Conservation (phyloP, 176 grass and related monocot species). For the Dendrocalamus sinicus region DNA sequence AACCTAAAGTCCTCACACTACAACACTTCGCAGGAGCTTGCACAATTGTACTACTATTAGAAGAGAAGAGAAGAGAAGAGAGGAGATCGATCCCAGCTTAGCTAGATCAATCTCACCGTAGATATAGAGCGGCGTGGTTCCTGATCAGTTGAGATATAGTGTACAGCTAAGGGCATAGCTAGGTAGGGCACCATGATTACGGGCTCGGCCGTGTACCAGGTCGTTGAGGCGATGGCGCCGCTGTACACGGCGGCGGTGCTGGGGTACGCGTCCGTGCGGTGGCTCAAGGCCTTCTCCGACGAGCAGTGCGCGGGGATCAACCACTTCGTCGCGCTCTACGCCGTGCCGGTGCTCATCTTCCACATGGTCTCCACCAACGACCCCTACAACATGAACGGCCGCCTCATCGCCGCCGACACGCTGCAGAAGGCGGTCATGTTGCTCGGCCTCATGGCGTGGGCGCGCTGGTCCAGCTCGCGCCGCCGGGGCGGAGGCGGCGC, state of each 20-base stretch:
- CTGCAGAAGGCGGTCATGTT: conserved; percentile 74
- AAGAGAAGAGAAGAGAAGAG: too few species aligned
- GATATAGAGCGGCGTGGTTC: background rate
- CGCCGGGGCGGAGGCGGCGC: background rate
- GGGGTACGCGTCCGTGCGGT: conserved; percentile 68
- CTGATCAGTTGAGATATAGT: background rate
- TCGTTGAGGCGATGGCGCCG: conserved; percentile 83
- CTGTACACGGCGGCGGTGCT: conserved; percentile 79
- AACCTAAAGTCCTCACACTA: conserved; percentile 21
- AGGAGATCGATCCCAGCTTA: background rate
- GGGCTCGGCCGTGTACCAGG: conserved; percentile 55
- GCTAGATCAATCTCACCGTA: background rate
- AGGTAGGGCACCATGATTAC: conserved; percentile 46
- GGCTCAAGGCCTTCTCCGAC: conserved; percentile 61
- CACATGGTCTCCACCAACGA: conserved; percentile 79
- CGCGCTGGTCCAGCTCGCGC: conserved; percentile 38
- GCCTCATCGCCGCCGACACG: conserved; percentile 77
- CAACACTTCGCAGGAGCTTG: background rate
- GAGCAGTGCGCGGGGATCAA: conserved; percentile 88
- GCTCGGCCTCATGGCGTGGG: conserved; percentile 62
- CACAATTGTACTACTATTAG: too few species aligned
- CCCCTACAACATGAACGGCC: conserved; percentile 71
- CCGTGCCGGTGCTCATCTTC: conserved; percentile 77
- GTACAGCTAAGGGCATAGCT: background rate
- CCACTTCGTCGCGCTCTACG: conserved; percentile 82